These are phyloP conservation scores for Populus simonii DNA, from an alignment of 345 rosid genomes.

Conservation along the genomic window DNA sequence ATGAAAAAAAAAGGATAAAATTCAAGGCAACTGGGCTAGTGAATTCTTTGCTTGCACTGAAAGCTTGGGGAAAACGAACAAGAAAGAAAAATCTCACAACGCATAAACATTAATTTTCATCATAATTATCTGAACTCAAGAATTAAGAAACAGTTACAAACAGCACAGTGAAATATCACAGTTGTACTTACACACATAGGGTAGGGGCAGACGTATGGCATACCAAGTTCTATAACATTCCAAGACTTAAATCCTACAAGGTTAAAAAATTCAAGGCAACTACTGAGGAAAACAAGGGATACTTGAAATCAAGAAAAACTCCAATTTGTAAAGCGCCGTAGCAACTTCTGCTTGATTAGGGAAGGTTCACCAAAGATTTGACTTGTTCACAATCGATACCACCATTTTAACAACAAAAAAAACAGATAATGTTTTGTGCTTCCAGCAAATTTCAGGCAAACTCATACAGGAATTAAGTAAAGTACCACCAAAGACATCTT, in stretches of 20 bases:
- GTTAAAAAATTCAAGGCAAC: background rate
- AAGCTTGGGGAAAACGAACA: background rate
- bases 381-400: background rate
- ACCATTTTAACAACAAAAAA: background rate
- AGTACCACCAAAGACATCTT: background rate
- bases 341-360: background rate
- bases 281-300: background rate
- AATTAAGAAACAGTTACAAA: background rate
- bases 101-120: background rate
- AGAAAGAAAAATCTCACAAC: background rate
- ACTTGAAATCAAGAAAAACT: background rate
- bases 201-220: background rate
- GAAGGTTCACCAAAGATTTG: background rate
- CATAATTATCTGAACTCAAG: background rate
- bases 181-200: background rate
- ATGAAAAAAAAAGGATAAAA: conserved; percentile 16
- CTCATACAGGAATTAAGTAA: background rate
- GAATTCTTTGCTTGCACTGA: background rate
- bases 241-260: background rate
- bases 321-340: background rate
- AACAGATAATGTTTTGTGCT: background rate
- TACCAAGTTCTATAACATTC: background rate
- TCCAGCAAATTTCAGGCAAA: background rate
- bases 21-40: background rate
- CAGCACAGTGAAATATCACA: background rate